Base-by-base conservation (phyloP, 495 filamentous ascomycete genomes). In the Podospora pseudocomata region DNA sequence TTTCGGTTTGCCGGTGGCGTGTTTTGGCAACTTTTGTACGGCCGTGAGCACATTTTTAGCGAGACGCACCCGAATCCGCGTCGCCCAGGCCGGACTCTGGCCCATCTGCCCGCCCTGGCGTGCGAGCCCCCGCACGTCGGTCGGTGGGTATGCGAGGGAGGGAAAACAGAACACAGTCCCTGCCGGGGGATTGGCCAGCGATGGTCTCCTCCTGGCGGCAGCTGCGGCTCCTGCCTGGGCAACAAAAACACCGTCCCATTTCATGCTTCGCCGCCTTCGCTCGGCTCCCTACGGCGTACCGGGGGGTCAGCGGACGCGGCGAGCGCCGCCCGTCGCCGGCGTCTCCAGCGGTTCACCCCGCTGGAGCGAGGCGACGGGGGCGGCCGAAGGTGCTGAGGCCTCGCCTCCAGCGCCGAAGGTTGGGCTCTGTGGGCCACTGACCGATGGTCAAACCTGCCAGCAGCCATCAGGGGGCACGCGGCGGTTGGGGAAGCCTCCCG, bases 401-500 rank as follows among this genome's bases (percentile, higher is more conserved):
- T 6, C 66, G 39, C 62, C 55, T 26, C 26, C 13, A 53, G 68
- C 60, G 68, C 64, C 55, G 60, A 53, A 57, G 64, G 69, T 64
- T 78, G 82, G 81, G 79, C 79, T 85, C 77, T 85, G 82, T 86
- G 81, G 82, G 81, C 80, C 71, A 63, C 72, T 86, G 81, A 79
- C 81, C 77, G 71, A 64, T 82, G 77, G 81, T 78, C 72, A 85
- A 7, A 67, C 67, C 71, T 81, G 74, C 60, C 64, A n/a, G 64
- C 70, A 82, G 77, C 77, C 80, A 58, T 75, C 55, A 5, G 84
- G 80, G 78, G 81, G 80, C 70, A 80, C 66, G 67, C 68, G 68
- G 68, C 67, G 67, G 75, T 77, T 80, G 60, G 80, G 80, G 78
- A 73, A 70, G 68, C 61, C 62, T 71, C 64, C 67, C 62, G 65